Evolutionary conservation across 192 early-diverging fungal species (phyloP).

Genomic region (Backusella liffmaniae): DNA sequence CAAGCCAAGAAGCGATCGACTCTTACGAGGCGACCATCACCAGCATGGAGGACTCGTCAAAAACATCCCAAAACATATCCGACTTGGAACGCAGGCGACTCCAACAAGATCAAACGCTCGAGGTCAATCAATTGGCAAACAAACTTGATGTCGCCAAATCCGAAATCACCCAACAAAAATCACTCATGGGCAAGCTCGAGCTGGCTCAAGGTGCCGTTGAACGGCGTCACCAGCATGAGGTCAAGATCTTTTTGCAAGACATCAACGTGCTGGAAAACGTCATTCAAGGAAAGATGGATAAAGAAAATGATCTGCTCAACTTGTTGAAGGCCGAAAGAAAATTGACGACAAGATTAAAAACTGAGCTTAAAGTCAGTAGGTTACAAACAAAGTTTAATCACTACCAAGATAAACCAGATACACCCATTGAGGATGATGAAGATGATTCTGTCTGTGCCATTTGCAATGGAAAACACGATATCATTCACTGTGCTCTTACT

Average conservation of each 20-base stretch:
- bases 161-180: neutral
- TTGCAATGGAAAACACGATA: slow-evolving; percentile 3
- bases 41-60: neutral
- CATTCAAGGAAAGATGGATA: slow-evolving; percentile 11
- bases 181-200: slow-evolving; percentile 16
- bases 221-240: slow-evolving; percentile 18
- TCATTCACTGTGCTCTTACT: neutral
- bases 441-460: neutral
- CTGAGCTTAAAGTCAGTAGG: neutral
- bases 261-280: slow-evolving; percentile 17
- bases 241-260: slow-evolving; percentile 2
- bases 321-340: neutral
- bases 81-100: neutral
- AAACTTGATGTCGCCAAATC: neutral
- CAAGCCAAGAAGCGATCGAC: slow-evolving; percentile 36
- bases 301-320: neutral
- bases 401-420: neutral
- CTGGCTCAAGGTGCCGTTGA: slow-evolving; percentile 24
- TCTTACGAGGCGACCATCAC: slow-evolving; percentile 35
- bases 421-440: neutral
- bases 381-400: neutral
- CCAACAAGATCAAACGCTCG: neutral
- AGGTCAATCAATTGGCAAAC: neutral
- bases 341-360: neutral
- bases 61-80: neutral